Percentiles rank a stretch among this genome's conserved stretches.
These are phyloP conservation scores for Hanseniaspora taiwanica DNA, from an alignment of 805 yeast genomes.

Conservation along the genomic window DNA sequence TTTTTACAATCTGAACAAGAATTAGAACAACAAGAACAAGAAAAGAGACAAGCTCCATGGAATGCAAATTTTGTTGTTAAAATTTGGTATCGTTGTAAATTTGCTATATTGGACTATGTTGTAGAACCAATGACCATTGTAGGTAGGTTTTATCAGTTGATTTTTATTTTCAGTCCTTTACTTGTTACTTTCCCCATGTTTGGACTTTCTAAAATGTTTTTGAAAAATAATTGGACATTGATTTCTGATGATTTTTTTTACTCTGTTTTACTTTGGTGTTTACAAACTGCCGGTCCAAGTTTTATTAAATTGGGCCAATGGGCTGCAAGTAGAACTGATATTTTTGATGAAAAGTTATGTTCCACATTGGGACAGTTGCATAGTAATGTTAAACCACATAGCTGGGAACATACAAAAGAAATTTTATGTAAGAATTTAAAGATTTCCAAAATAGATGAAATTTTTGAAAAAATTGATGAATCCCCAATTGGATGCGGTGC, in stretches of 20 bases:
- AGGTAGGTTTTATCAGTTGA: conserved; percentile 55
- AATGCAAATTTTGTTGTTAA: conserved; percentile 4
- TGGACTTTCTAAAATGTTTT: not conserved
- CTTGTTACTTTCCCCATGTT: conserved; percentile 44
- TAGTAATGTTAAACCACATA: conserved; percentile 70
- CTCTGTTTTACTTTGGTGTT: conserved; percentile 41
- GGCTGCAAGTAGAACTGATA: conserved; percentile 97
- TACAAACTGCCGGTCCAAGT: conserved; percentile 86
- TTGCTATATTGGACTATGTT: conserved; percentile 37
- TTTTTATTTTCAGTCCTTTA: conserved; percentile 58
- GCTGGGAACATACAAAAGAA: conserved; percentile 42
- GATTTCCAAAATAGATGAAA: conserved; percentile 43
- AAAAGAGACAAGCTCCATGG: conserved; percentile 22
- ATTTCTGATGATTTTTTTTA: conserved; percentile 49
- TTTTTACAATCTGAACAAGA: conserved; percentile 49
- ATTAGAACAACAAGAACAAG: conserved; percentile 25
- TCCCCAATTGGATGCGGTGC: conserved; percentile 94
- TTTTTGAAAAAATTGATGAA: conserved; percentile 66
- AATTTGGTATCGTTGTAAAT: conserved; percentile 14
- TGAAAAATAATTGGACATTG: conserved; percentile 8
- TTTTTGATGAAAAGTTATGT: conserved; percentile 71
- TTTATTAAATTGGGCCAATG: conserved; percentile 91
- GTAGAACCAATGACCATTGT: conserved; percentile 60
- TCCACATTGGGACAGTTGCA: conserved; percentile 65
- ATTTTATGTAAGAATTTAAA: conserved; percentile 48